Evolutionary conservation across 108 stramenopile genomes (phyloP), one percentile per base, ranked within the genome.

Genomic region (Nannochloropsis salina): DNA sequence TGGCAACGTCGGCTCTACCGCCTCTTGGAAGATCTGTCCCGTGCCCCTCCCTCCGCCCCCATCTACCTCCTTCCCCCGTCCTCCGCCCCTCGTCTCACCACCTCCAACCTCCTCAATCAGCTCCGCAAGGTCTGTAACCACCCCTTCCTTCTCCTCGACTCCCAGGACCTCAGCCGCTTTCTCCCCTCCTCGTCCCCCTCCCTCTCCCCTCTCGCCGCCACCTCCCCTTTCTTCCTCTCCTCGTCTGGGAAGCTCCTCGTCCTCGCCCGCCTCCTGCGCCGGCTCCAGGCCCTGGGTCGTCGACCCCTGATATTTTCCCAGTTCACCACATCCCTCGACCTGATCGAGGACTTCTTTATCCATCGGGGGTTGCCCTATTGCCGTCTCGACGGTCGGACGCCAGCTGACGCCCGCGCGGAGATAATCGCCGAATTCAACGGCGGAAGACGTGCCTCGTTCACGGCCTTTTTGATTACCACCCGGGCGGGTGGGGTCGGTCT

Each of bases 61-160:
- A 31, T 20, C 22, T 42, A 11, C 11, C 15, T 42, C 44, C 41
- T 41, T 20, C 9, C 21, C 20, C 3, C 86, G 90, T 43, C 94
- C 93, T 9, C 90, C 92, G 42, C 93, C 93, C 15, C 86, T 90
- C 80, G 61, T 74, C 61, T 74, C 61, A n/a, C 61, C 61, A 74
- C 61, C 8, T 15, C 61, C 61, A 97, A 97, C 89, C 93, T 96
- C 9, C 91, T 95, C 92, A 97, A 96, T 95, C 93, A 96, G 85
- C 92, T 96, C 9, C 90, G 96, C 44, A 97, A 97, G 88, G 96
- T 94, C 81, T 97, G 97, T 86, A 97, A 99, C 89, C 98, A 99
- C 91, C 91, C 96, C 9, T 99, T 95, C 84, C 87, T 99, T 9
- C 87, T 99, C 41, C 84, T 15, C 9, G 86, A 86, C 85, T 85